phyloP scores from a whole-genome alignment of 2,329 filamentous ascomycete species.

The Pseudogymnoascus sp. region DNA sequence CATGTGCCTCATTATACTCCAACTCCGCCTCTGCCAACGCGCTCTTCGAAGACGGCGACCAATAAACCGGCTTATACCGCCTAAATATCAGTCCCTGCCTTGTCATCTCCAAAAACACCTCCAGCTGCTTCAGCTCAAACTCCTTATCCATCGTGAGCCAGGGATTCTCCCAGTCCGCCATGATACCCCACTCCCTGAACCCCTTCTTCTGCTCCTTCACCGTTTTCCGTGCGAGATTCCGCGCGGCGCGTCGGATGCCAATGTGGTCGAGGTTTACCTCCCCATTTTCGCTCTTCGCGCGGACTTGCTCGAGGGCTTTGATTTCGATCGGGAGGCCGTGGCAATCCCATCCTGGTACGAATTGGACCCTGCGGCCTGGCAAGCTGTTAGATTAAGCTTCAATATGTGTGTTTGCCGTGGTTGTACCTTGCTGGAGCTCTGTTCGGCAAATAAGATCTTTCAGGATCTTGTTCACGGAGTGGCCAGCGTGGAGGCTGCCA shows the following conservation, averaged over 20 bases:
- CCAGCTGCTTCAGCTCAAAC: slow-evolving; percentile 68
- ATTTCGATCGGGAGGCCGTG: slow-evolving; percentile 96
- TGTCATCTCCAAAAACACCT: slow-evolving; percentile 68
- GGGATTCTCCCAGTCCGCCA: slow-evolving; percentile 68
- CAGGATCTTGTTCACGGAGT: slow-evolving; percentile 92
- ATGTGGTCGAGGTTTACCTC: slow-evolving; percentile 41
- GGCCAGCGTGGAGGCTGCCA: slow-evolving; percentile 80
- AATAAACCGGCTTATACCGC: slow-evolving; percentile 75
- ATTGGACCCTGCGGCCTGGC: slow-evolving; percentile 58
- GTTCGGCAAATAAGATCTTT: slow-evolving; percentile 88
- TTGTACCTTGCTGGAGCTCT: slow-evolving; percentile 60
- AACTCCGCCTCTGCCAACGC: slow-evolving; percentile 78
- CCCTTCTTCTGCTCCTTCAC: slow-evolving; percentile 63
- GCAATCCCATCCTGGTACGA: slow-evolving; percentile 93
- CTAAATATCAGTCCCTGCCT: slow-evolving; percentile 66
- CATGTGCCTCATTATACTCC: slow-evolving; percentile 70
- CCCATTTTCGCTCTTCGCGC: slow-evolving; percentile 17
- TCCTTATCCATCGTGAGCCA: slow-evolving; percentile 73
- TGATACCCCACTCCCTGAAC: slow-evolving; percentile 66
- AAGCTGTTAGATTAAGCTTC: slow-evolving; percentile 1
- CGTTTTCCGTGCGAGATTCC: slow-evolving; percentile 57
- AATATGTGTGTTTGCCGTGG: neutral
- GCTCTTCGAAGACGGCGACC: slow-evolving; percentile 71
- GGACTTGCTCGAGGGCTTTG: slow-evolving; percentile 63
- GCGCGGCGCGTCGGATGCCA: slow-evolving; percentile 55